These are phyloP conservation scores for Aspergillus affinis DNA, from an alignment of 495 filamentous ascomycete genomes.

Conservation along the genomic window DNA sequence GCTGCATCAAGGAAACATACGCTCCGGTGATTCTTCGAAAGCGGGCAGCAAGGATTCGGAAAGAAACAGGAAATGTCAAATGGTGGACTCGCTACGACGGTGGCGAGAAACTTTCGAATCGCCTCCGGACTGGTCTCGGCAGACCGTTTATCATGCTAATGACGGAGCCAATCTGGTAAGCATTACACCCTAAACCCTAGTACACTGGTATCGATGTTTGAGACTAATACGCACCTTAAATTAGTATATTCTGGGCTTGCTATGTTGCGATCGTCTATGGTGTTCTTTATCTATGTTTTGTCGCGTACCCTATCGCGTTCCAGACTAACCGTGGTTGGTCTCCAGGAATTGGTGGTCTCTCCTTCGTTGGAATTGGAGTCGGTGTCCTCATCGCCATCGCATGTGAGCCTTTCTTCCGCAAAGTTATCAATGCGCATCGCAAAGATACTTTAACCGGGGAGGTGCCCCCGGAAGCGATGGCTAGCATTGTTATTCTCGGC, in stretches of 20 bases:
- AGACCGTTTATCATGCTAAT: conserved; percentile 58
- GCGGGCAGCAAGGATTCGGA: conserved; percentile 35
- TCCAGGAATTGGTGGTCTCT: conserved; percentile 61
- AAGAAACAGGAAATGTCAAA: conserved; percentile 61
- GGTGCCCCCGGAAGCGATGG: conserved; percentile 69
- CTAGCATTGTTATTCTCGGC: conserved; percentile 64
- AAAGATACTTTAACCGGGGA: conserved; percentile 62
- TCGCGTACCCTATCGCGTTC: conserved; percentile 77
- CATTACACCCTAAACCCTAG: conserved; percentile 29
- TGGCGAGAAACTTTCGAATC: conserved; percentile 67
- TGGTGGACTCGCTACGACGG: conserved; percentile 28
- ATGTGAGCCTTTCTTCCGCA: conserved; percentile 64
- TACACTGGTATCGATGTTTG: no score
- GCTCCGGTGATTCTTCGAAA: conserved; percentile 45
- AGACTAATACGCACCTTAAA: no score
- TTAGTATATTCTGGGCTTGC: no score
- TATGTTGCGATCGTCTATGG: conserved; percentile 50
- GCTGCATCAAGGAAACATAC: conserved; percentile 51
- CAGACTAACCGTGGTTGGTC: conserved; percentile 66
- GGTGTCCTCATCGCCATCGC: conserved; percentile 62
- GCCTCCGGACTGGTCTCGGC: conserved; percentile 25
- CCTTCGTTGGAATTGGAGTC: conserved; percentile 71
- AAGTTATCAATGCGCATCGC: conserved; percentile 63
- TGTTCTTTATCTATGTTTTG: conserved; percentile 81
- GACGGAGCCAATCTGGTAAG: conserved; percentile 56